A percentile compares a stretch with the other conserved stretches of the same genome.
phyloP scores from a whole-genome alignment of 805 yeast genomes.

The Yamadazyma sp. region DNA sequence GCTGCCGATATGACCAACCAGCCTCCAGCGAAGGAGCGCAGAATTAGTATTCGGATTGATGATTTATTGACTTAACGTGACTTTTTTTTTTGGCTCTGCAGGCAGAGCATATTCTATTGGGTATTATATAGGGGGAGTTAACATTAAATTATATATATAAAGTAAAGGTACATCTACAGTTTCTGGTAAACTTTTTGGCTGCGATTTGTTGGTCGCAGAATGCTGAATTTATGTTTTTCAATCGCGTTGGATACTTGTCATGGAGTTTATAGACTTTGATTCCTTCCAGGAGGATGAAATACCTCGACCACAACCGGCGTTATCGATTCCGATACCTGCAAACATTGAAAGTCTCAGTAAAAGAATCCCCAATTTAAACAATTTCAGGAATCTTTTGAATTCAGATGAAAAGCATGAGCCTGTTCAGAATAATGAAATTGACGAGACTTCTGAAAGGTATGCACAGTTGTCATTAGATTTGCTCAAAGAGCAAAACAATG shows the following conservation, averaged over 20 bases:
- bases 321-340: constrained; percentile 37
- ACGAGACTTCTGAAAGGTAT: constrained; percentile 43
- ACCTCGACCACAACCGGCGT: constrained; percentile 46
- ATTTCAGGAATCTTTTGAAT: constrained; percentile 29
- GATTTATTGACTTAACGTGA: constrained; percentile 26
- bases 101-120: not conserved
- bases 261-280: constrained; percentile 46
- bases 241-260: constrained; percentile 12
- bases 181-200: not conserved
- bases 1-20: constrained; percentile 25
- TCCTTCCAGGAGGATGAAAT: constrained; percentile 28
- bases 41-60: constrained; percentile 28
- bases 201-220: constrained; percentile 1
- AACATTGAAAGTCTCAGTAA: constrained; percentile 34
- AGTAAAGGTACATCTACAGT: too few species aligned
- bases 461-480: constrained; percentile 48
- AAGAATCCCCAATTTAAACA: constrained; percentile 33
- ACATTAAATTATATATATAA: too few species aligned
- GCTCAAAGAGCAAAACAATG: constrained; percentile 17
- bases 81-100: not conserved
- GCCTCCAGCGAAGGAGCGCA: constrained; percentile 13
- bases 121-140: not conserved
- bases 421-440: not conserved
- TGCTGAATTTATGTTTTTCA: too few species aligned
- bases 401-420: constrained; percentile 12